Percentiles rank a stretch among this genome's conserved stretches.
Evolutionary conservation across 2,329 filamentous ascomycete species (phyloP).

Genomic region (Pseudomassariella vexata): DNA sequence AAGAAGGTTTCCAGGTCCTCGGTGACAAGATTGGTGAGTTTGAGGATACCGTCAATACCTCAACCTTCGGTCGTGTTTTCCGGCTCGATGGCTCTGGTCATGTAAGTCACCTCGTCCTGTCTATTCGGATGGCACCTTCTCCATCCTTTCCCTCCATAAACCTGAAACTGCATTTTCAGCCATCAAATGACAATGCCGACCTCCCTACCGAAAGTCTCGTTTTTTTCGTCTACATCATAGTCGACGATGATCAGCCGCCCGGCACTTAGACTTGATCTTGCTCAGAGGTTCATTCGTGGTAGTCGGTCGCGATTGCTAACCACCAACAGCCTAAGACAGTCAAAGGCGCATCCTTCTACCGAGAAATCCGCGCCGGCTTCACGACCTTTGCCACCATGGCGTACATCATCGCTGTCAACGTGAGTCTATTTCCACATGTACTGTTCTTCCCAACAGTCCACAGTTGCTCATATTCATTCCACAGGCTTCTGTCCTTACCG

Average conservation of each 20-base stretch:
- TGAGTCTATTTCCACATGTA: slow-evolving; percentile 21
- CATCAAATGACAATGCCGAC: no score
- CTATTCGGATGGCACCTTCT: no score
- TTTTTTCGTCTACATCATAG: neutral
- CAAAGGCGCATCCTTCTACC: slow-evolving; percentile 64
- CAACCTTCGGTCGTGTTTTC: slow-evolving; percentile 50
- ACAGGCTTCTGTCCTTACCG: slow-evolving; percentile 65
- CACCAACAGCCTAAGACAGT: slow-evolving; percentile 57
- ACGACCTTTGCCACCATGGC: slow-evolving; percentile 80
- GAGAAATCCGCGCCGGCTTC: slow-evolving; percentile 71
- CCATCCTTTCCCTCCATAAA: no score
- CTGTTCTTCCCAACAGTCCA: slow-evolving; percentile 1
- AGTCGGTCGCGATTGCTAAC: slow-evolving; percentile 5
- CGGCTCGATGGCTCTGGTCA: slow-evolving; percentile 60
- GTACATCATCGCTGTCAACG: slow-evolving; percentile 75
- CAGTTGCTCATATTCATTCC: slow-evolving; percentile 4
- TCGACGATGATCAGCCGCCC: no score
- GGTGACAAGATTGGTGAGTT: slow-evolving; percentile 13
- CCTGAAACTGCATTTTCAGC: no score
- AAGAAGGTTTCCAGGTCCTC: slow-evolving; percentile 4
- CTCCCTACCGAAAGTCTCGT: neutral
- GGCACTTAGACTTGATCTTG: no score
- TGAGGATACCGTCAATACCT: slow-evolving; percentile 25
- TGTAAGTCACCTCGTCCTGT: no score
- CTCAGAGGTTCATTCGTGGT: no score